Conservation (phyloP, 176 grass and related monocot species). For the Melocanna baccifera region DNA sequence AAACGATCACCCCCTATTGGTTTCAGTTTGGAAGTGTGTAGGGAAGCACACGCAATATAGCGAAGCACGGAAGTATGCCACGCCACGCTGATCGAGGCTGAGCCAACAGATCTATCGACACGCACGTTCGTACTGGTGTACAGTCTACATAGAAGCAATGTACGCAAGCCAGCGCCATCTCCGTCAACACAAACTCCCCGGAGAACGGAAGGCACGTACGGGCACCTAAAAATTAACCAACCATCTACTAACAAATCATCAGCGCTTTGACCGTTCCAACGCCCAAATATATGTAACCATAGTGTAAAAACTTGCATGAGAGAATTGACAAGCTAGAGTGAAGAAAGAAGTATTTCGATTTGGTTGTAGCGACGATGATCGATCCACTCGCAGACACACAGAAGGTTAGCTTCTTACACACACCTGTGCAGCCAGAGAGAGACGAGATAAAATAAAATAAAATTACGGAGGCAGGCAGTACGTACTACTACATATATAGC, state of each 20-base stretch:
- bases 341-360: too few relatives aligned
- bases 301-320: neutral
- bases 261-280: neutral
- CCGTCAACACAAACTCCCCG: conserved; percentile 43
- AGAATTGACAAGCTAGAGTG: too few relatives aligned
- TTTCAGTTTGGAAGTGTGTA: too few relatives aligned
- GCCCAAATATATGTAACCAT: neutral
- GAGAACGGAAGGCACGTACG: conserved; percentile 33
- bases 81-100: neutral
- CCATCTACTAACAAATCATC: conserved; percentile 12
- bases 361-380: neutral
- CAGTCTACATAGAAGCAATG: neutral
- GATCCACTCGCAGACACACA: neutral
- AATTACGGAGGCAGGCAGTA: neutral
- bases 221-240: conserved; percentile 17
- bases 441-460: neutral
- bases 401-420: conserved; percentile 40
- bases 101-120: neutral
- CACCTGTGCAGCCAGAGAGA: conserved; percentile 15
- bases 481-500: neutral
- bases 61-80: neutral
- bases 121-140: neutral
- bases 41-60: neutral
- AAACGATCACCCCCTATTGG: too few relatives aligned
- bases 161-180: conserved; percentile 34